Conservation (phyloP, 2,329 filamentous ascomycete species). For the Akanthomyces lecanii region DNA sequence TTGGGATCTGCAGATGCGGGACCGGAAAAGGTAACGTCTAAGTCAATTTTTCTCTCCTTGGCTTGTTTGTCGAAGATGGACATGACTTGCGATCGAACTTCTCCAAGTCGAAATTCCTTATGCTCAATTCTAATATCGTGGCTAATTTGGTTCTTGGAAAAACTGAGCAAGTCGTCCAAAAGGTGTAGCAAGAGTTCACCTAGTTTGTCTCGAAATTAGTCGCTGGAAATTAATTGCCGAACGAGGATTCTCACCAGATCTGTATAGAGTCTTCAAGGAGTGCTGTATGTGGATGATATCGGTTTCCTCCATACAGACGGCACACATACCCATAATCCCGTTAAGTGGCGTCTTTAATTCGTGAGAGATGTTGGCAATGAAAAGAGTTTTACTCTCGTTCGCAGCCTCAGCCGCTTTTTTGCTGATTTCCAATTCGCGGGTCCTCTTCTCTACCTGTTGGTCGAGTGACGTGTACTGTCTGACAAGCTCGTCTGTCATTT, state of each 20-base stretch:
- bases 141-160: constrained; percentile 92
- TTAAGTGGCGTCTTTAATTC: constrained; percentile 93
- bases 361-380: constrained; percentile 89
- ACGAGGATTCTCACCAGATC: constrained; percentile 51
- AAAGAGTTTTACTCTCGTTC: constrained; percentile 94
- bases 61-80: constrained; percentile 91
- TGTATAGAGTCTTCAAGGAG: constrained; percentile 83
- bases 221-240: not conserved
- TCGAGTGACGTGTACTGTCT: constrained; percentile 83
- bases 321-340: constrained; percentile 90
- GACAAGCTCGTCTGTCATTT: constrained; percentile 86
- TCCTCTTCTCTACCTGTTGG: constrained; percentile 77
- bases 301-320: constrained; percentile 88
- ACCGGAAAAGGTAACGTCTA: constrained; percentile 65
- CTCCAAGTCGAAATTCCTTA: constrained; percentile 78
- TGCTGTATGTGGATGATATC: constrained; percentile 74
- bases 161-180: constrained; percentile 83
- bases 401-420: constrained; percentile 92
- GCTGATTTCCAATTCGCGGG: constrained; percentile 78
- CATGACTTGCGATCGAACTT: constrained; percentile 75
- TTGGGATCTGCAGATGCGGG: constrained; percentile 20
- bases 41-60: constrained; percentile 69
- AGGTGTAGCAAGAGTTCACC: constrained; percentile 77
- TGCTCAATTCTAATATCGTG: constrained; percentile 78
- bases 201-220: constrained; percentile 15